A percentile compares a stretch with the other conserved stretches of the same genome.
phyloP scores from a whole-genome alignment of 2,329 filamentous ascomycete genomes.

The Chaetomium strumarium region DNA sequence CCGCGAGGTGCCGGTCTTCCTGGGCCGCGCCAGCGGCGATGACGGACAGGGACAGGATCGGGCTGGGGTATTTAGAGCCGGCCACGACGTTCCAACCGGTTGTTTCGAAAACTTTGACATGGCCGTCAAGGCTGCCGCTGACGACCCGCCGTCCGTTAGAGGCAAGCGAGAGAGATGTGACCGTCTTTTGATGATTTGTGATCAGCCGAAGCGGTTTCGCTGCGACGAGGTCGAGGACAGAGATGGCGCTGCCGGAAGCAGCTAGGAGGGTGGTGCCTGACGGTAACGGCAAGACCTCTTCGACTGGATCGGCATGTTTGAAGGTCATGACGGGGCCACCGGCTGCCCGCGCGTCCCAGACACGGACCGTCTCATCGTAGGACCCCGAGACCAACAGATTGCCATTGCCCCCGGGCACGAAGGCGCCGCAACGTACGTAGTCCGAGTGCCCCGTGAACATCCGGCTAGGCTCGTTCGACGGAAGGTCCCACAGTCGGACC shows the following conservation, averaged over 20 bases:
- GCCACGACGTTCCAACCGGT: conserved; percentile 94
- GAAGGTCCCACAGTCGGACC: conserved; percentile 89
- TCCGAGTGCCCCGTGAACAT: conserved; percentile 84
- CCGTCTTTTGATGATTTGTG: conserved; percentile 95
- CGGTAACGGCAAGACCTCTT: conserved; percentile 80
- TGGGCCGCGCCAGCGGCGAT: conserved; percentile 60
- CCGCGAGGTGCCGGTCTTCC: conserved; percentile 87
- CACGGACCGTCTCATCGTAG: conserved; percentile 87
- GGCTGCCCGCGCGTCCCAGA: conserved; percentile 84
- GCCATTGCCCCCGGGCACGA: conserved; percentile 67
- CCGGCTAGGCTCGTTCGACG: conserved; percentile 66
- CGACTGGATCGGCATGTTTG: conserved; percentile 85
- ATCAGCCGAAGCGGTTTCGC: conserved; percentile 82
- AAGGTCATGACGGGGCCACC: conserved; percentile 76
- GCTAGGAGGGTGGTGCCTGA: conserved; percentile 83
- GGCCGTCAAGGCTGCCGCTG: conserved; percentile 85
- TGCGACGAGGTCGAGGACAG: conserved; percentile 86
- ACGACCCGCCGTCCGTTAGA: conserved; percentile 76
- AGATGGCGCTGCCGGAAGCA: conserved; percentile 78
- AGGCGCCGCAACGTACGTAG: conserved; percentile 83
- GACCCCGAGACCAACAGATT: conserved; percentile 81
- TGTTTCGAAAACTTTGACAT: conserved; percentile 96
- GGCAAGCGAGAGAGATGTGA: conserved; percentile 78
- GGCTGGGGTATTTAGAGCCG: conserved; percentile 86
- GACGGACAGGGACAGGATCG: conserved; percentile 77